Base-by-base conservation (phyloP, 345 rosid species). In the Eucalyptus cloeziana region DNA sequence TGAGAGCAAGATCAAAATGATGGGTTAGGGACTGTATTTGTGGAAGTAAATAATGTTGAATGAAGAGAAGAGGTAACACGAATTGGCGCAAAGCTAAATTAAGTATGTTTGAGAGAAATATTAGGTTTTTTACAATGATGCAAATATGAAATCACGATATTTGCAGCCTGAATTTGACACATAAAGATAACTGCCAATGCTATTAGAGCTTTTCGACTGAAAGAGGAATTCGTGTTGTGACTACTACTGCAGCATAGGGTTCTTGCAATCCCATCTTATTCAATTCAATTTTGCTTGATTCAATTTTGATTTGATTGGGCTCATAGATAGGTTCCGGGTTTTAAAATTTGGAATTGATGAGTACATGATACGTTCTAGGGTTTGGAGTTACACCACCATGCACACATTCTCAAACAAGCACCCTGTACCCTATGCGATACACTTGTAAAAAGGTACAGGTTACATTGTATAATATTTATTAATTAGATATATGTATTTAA, bases 321-420 rank as follows among this genome's bases (percentile, higher is more conserved):
- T 56, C 1, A 10, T 56, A 22, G 6, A 24, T 56, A 10, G 3
- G 3, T 56, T 56, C 13, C 3, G 1, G 6, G 13, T 56, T 56
- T 56, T 24, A 56, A 56, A 56, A 0, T 56, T 56, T 24, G 6
- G 6, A 24, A 56, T 56, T 4, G 6, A 24, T 22, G 27, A 56
- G 30, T 56, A 56, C 62, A 22, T 24, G 30, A 24, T 22, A 9
- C 0, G 6, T 56, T 56, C 30, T 24, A 56, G 30, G 62, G 13
- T 56, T 56, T 56, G 30, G 30, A 56, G 30, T 56, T 56, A 56
- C 1, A 24, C 13, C 13, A 24, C 62, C 62, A 56, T 24, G 30
- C 10, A 24, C 30, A 56, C 30, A 56, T 24, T 24, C 6, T 10
- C 1, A 0, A 56, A 3, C 1, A 1, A 22, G 6, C 62, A 24